These are phyloP conservation scores for Pittosporum tobira DNA, from an alignment of 129 eudicot species.

Conservation along the genomic window DNA sequence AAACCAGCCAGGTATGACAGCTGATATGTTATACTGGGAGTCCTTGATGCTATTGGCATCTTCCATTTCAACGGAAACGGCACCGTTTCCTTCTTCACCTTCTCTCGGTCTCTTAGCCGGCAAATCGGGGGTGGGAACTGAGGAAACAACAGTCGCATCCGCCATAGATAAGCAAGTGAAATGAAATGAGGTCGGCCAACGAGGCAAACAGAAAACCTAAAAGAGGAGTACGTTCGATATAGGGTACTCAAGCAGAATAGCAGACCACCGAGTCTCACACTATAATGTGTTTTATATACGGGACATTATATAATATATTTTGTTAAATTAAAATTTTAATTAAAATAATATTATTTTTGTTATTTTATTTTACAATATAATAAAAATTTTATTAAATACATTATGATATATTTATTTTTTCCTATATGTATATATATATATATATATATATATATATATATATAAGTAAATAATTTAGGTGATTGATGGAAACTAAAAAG, in stretches of 20 bases:
- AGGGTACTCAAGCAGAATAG: background rate
- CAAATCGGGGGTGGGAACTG: slow-evolving; percentile 27
- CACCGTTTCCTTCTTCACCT: slow-evolving; percentile 27
- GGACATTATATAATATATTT: too few species aligned
- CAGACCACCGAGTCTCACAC: background rate
- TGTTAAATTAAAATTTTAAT: too few species aligned
- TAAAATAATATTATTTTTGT: too few species aligned
- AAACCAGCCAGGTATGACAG: slow-evolving; percentile 96
- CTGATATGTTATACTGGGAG: slow-evolving; percentile 24
- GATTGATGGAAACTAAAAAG: background rate
- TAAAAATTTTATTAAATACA: too few species aligned
- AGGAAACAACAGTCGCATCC: slow-evolving; percentile 18
- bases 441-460: too few species aligned
- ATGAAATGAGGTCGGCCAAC: too few species aligned
- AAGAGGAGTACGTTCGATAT: background rate
- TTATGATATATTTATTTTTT: too few species aligned
- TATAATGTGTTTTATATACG: too few species aligned
- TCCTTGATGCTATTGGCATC: slow-evolving; percentile 8
- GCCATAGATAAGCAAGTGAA: slow-evolving; percentile 24
- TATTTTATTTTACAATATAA: too few species aligned
- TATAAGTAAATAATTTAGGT: too few species aligned
- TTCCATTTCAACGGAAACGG: slow-evolving; percentile 23
- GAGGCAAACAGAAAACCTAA: too few species aligned
- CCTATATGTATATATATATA: too few species aligned
- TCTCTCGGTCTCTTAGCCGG: slow-evolving; percentile 40